These are phyloP conservation scores for Centaurea solstitialis DNA, from an alignment of 129 eudicot genomes.

Conservation along the genomic window DNA sequence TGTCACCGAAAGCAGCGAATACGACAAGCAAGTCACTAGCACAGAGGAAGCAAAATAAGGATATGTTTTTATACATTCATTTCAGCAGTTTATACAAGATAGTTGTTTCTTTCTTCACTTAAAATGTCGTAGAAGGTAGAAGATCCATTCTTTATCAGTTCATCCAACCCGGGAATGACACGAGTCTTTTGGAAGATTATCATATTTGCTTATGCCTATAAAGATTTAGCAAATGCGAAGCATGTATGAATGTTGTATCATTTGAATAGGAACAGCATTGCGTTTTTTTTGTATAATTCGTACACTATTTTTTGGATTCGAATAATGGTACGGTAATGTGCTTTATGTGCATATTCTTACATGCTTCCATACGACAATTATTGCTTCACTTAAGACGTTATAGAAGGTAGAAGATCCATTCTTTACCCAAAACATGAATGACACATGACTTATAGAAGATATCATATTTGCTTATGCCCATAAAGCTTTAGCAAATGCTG, in stretches of 20 bases:
- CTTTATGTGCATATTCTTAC: neutral
- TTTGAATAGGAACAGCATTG: neutral
- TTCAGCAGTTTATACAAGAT: neutral
- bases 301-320: neutral
- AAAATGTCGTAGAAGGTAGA: neutral
- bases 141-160: neutral
- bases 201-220: neutral
- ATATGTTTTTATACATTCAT: conserved; percentile 1
- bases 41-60: conserved; percentile 41
- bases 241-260: neutral
- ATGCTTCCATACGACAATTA: neutral
- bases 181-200: neutral
- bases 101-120: neutral
- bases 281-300: neutral
- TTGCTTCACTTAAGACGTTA: neutral
- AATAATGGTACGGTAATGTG: neutral
- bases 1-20: conserved; percentile 25
- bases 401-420: conserved; percentile 10
- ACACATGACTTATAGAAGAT: neutral
- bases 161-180: conserved; percentile 1
- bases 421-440: neutral
- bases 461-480: neutral
- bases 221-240: neutral
- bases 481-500: too few relatives aligned
- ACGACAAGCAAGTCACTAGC: conserved; percentile 19